Percentiles rank a stretch among this genome's conserved stretches.
Evolutionary conservation across 148 eudicot genomes (phyloP).

Genomic region (Suaeda aralocaspica): DNA sequence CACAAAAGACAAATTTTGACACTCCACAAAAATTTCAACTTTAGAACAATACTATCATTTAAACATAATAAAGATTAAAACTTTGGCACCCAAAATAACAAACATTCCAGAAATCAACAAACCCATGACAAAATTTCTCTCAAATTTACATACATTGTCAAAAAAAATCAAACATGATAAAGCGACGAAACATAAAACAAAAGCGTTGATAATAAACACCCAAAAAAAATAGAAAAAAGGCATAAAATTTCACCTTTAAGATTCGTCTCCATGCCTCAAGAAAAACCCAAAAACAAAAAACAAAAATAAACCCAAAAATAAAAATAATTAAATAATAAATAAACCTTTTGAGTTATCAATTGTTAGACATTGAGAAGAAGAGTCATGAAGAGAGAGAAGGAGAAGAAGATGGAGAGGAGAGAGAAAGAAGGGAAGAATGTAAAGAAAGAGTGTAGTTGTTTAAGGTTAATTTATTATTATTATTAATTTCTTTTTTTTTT

Average conservation of each 20-base stretch:
- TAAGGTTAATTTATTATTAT: too few relatives aligned
- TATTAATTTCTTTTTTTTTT: too few relatives aligned
- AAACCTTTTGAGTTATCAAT: slow-evolving; percentile 8
- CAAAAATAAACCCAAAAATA: not conserved
- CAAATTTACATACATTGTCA: slow-evolving; percentile 25
- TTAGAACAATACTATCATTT: not conserved
- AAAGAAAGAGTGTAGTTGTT: not conserved
- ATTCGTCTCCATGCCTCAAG: slow-evolving; percentile 20
- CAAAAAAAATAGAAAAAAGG: slow-evolving; percentile 2
- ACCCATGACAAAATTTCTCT: slow-evolving; percentile 8
- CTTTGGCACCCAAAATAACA: not conserved
- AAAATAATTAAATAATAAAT: not conserved
- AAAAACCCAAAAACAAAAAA: not conserved
- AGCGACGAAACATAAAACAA: not conserved
- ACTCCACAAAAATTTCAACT: too few relatives aligned
- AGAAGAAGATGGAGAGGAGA: not conserved
- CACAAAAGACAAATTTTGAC: not conserved
- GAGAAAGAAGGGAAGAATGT: slow-evolving; percentile 1
- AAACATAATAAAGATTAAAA: not conserved
- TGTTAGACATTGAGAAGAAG: slow-evolving; percentile 17
- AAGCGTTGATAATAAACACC: not conserved
- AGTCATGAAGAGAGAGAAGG: not conserved
- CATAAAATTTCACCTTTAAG: slow-evolving; percentile 18
- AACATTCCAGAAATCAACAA: slow-evolving; percentile 15
- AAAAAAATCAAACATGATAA: slow-evolving; percentile 8